A percentile compares a stretch with the other conserved stretches of the same genome.
These are phyloP conservation scores for Orbilia quercus DNA, from an alignment of 2,329 filamentous ascomycete species.

Conservation along the genomic window DNA sequence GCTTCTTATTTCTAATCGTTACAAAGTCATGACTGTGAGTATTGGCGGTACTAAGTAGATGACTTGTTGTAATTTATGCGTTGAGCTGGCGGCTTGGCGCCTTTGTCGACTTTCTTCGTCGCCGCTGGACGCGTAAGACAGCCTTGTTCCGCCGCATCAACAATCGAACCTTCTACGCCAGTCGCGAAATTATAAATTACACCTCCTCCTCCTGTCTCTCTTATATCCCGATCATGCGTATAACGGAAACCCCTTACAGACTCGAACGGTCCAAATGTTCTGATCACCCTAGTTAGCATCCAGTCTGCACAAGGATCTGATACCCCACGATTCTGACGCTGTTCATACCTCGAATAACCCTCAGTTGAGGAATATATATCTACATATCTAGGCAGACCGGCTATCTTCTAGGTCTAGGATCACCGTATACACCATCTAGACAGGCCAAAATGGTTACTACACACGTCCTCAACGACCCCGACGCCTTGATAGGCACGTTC, in stretches of 20 bases:
- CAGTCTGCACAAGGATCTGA: conserved; percentile 2
- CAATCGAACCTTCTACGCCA: conserved; percentile 41
- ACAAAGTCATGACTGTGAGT: too few species aligned
- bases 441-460: conserved; percentile 50
- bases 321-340: background rate
- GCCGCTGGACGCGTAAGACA: conserved; percentile 53
- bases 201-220: background rate
- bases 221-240: conserved; percentile 23
- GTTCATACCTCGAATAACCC: background rate
- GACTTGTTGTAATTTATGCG: conserved; percentile 33
- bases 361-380: background rate
- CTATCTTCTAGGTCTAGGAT: too few species aligned
- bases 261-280: background rate
- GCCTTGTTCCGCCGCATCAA: conserved; percentile 35
- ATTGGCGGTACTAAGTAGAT: too few species aligned
- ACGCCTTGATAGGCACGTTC: conserved; percentile 58
- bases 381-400: too few species aligned
- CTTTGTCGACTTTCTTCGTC: conserved; percentile 8
- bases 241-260: conserved; percentile 10
- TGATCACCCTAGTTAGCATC: conserved; percentile 20
- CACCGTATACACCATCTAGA: background rate
- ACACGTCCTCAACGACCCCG: conserved; percentile 47
- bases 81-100: conserved; percentile 7
- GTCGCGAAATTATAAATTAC: conserved; percentile 46
- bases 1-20: too few species aligned